Conservation (phyloP, 2,329 filamentous ascomycete species). For the Seiridium unicorne region DNA sequence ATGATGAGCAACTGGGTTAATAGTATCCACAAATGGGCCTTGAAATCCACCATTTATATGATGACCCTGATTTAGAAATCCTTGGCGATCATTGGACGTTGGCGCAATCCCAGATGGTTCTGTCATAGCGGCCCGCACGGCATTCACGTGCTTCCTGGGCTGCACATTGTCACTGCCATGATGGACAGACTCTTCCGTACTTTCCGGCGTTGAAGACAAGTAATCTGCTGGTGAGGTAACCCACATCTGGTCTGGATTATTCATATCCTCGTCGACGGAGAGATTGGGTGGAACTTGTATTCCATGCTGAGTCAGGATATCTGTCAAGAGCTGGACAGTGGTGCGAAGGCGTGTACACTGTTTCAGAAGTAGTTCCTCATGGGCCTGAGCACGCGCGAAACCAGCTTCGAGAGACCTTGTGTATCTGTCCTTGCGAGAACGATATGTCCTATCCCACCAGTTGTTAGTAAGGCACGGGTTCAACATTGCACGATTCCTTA, state of each 20-base stretch:
- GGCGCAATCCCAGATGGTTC: too few species aligned
- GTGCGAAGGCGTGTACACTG: background rate
- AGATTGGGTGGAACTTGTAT: background rate
- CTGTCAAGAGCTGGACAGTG: background rate
- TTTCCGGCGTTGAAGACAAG: background rate
- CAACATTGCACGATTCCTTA: background rate
- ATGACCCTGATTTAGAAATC: too few species aligned
- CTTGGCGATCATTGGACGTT: too few species aligned
- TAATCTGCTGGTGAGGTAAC: background rate
- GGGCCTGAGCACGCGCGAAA: background rate
- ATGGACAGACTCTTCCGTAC: background rate
- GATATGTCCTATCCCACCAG: background rate
- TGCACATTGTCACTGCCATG: background rate
- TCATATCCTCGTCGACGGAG: background rate
- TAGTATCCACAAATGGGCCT: too few species aligned
- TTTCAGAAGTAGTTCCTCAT: background rate
- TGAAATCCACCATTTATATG: too few species aligned
- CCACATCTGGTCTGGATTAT: constrained; percentile 1
- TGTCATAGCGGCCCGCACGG: too few species aligned
- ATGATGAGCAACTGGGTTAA: background rate
- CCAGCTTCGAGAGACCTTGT: background rate
- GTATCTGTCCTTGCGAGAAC: constrained; percentile 4
- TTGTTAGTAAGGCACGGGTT: background rate
- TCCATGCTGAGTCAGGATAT: background rate
- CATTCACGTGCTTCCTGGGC: too few species aligned